Percentiles rank a stretch among this genome's conserved stretches.
Evolutionary conservation across 306 rosid genomes (phyloP).

Genomic region (Luffa acutangula): DNA sequence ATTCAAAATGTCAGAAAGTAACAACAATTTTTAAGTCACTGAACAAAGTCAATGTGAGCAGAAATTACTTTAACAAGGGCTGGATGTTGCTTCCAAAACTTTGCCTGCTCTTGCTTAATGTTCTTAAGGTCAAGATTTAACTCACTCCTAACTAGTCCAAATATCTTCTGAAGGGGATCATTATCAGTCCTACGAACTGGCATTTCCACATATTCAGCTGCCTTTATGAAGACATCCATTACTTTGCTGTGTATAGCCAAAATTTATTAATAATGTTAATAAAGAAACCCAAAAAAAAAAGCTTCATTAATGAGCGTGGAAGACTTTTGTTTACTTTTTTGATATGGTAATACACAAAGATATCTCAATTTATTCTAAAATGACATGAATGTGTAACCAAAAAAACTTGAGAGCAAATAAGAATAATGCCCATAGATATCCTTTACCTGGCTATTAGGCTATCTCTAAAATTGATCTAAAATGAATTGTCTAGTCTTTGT

Average conservation of each 20-base stretch:
- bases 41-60: slow-evolving; percentile 2
- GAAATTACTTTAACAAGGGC: slow-evolving; percentile 76
- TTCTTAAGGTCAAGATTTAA: slow-evolving; percentile 95
- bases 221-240: slow-evolving; percentile 94
- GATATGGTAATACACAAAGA: neutral
- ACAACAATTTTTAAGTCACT: neutral
- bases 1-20: slow-evolving; percentile 11
- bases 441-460: neutral
- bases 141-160: slow-evolving; percentile 93
- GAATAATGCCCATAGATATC: neutral
- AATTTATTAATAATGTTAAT: neutral
- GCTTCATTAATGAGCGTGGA: neutral
- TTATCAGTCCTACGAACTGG: slow-evolving; percentile 93
- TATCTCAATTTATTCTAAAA: neutral
- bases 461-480: neutral
- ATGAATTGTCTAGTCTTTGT: neutral
- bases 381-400: neutral
- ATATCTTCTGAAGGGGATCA: slow-evolving; percentile 93
- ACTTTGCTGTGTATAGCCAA: slow-evolving; percentile 59
- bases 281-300: no score
- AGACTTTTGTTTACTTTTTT: neutral
- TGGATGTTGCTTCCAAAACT: slow-evolving; percentile 99
- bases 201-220: slow-evolving; percentile 90
- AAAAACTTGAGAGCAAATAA: neutral
- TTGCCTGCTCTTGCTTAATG: slow-evolving; percentile 97